These are phyloP conservation scores for Skeletonema marinoi DNA, from an alignment of 108 stramenopile genomes.

Conservation along the genomic window DNA sequence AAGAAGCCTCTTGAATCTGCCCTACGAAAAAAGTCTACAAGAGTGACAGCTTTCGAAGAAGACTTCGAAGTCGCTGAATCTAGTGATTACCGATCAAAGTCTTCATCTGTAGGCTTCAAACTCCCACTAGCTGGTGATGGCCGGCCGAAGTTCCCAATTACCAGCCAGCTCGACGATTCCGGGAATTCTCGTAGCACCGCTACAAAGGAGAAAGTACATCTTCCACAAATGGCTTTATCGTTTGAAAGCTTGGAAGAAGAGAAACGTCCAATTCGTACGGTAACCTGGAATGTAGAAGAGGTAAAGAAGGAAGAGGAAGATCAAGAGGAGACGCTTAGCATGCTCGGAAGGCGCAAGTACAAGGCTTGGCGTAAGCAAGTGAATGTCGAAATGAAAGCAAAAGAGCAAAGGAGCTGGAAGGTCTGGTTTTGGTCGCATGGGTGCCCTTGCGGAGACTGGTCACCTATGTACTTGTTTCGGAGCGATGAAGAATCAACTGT, in stretches of 20 bases:
- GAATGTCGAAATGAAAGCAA: not conserved
- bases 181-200: not conserved
- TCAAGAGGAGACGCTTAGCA: not conserved
- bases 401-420: not conserved
- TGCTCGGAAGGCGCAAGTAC: not conserved
- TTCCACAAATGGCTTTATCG: not conserved
- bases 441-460: not conserved
- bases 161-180: not conserved
- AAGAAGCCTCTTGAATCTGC: not conserved
- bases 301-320: not conserved
- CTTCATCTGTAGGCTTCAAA: not conserved
- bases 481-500: not conserved
- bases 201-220: not conserved
- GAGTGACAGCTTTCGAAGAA: not conserved
- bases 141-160: not conserved
- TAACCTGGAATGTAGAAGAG: conserved; percentile 1
- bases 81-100: not conserved
- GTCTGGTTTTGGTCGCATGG: not conserved
- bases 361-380: not conserved
- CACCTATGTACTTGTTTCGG: not conserved
- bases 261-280: not conserved
- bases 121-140: not conserved
- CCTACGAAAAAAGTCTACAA: not conserved
- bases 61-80: not conserved
- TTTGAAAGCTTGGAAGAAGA: not conserved